phyloP scores from a whole-genome alignment of 441 rosid species.

The Eutrema salsugineum region DNA sequence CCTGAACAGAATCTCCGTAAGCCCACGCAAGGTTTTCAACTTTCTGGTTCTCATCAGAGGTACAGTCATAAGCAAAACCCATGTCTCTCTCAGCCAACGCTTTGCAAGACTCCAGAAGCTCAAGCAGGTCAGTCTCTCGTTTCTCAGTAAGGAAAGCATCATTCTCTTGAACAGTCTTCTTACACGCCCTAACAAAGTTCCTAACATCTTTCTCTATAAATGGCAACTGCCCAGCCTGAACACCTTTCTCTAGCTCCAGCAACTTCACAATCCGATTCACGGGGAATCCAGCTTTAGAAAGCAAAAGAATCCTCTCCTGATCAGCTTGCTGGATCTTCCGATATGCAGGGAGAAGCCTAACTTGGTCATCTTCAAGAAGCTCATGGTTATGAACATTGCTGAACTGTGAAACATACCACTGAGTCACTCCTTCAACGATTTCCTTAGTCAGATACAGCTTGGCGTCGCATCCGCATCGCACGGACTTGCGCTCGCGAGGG shows the following conservation, averaged over 20 bases:
- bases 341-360: conserved; percentile 87
- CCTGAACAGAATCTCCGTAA: conserved; percentile 58
- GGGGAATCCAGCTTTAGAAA: conserved; percentile 92
- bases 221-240: conserved; percentile 80
- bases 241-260: conserved; percentile 82
- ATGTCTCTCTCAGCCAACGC: conserved; percentile 56
- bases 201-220: conserved; percentile 93
- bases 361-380: conserved; percentile 89
- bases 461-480: conserved; percentile 92
- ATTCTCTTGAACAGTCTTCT: conserved; percentile 79
- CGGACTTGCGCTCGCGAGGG: conserved; percentile 86
- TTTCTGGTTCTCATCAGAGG: conserved; percentile 58
- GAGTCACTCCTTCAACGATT: conserved; percentile 51
- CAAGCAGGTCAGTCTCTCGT: conserved; percentile 63
- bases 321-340: conserved; percentile 85
- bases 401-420: conserved; percentile 90
- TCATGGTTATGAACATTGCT: conserved; percentile 97
- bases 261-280: conserved; percentile 83
- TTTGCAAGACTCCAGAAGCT: conserved; percentile 82
- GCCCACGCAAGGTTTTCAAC: conserved; percentile 90
- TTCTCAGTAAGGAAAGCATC: conserved; percentile 81
- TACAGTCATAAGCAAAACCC: conserved; percentile 62
- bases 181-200: conserved; percentile 79
- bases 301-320: conserved; percentile 81
- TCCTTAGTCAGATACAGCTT: conserved; percentile 82